Conservation (phyloP, 2,329 filamentous ascomycete genomes). For the Dactylella cylindrospora region DNA sequence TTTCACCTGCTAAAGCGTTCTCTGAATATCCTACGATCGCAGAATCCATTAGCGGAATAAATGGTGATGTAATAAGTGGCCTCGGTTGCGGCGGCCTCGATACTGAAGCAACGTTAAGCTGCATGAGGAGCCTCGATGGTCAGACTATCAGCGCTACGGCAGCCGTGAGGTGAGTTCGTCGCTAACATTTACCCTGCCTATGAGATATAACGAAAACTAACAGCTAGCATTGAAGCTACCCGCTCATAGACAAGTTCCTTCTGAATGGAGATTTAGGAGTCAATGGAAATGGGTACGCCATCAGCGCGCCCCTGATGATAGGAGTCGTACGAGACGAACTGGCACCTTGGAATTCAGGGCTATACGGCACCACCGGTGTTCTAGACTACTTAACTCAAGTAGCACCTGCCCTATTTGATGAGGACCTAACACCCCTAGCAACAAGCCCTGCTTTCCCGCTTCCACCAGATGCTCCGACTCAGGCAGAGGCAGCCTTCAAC, state of each 20-base stretch:
- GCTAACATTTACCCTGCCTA: slow-evolving; percentile 8
- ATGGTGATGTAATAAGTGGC: background rate
- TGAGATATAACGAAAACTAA: background rate
- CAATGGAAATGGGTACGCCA: slow-evolving; percentile 14
- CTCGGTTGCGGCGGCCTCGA: slow-evolving; percentile 12
- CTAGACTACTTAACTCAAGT: slow-evolving; percentile 44
- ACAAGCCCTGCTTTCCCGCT: slow-evolving; percentile 32
- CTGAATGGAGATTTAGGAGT: slow-evolving; percentile 4
- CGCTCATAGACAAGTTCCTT: slow-evolving; percentile 6
- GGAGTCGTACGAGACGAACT: slow-evolving; percentile 53
- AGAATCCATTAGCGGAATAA: background rate
- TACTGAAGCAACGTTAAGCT: background rate
- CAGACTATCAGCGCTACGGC: background rate
- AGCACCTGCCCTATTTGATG: slow-evolving; percentile 38
- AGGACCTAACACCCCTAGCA: slow-evolving; percentile 45
- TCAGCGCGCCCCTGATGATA: slow-evolving; percentile 51
- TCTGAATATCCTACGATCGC: slow-evolving; percentile 9
- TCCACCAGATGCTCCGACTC: slow-evolving; percentile 22
- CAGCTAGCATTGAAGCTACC: background rate
- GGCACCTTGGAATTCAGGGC: slow-evolving; percentile 50
- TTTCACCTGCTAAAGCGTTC: slow-evolving; percentile 2
- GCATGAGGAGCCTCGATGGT: slow-evolving; percentile 4
- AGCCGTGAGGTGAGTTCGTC: background rate
- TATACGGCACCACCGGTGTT: slow-evolving; percentile 48
- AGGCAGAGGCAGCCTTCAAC: slow-evolving; percentile 50